Base-by-base conservation (phyloP, 306 rosid species). In the Vachellia collinsii region DNA sequence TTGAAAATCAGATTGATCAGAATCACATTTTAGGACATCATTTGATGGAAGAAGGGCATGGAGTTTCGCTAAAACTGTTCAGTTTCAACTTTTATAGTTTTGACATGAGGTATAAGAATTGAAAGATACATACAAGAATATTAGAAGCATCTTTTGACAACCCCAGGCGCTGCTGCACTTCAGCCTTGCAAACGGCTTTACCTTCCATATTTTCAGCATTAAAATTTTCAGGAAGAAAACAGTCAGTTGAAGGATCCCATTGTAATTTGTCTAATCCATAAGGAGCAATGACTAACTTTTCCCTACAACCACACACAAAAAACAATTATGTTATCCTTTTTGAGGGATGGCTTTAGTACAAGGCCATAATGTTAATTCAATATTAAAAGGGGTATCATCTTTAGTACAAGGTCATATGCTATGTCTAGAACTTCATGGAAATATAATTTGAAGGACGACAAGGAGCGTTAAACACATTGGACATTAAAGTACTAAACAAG, bases 241-340 rank as follows among this genome's bases (percentile, higher is more conserved):
- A 80, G 86, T 94, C 98, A 64, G 83, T 87, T 58, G 89, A 86
- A 76, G 98, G 98, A 88, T 92, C 91, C 97, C 98, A 94, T 51
- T 80, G 80, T 54, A 87, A 85, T 81, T 85, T 87, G 70, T 94
- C 97, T 65, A 89, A 85, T 79, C 98, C 97, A 79, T 54, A 87
- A 47, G 97, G 89, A 85, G 94, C 42, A 85, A 88, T 77, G 79
- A 80, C 81, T 86, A 94, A 77, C 79, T 94, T 94, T 81, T 89
- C 92, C 92, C 98, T 94, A 83, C 83, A 83, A 79, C 70, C 81
- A 80, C 25, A 70, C 46, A 19, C 38, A 74, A 83, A 83, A 20
- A 8, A 68, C 37, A 67, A 39, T 39, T n/a, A 20, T 42, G 13
- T 74, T 83, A 63, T 76, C 80, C 77, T 39, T 56, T 66, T 61